phyloP scores from a whole-genome alignment of 2,329 filamentous ascomycete genomes.

The Neonectria neomacrospora region DNA sequence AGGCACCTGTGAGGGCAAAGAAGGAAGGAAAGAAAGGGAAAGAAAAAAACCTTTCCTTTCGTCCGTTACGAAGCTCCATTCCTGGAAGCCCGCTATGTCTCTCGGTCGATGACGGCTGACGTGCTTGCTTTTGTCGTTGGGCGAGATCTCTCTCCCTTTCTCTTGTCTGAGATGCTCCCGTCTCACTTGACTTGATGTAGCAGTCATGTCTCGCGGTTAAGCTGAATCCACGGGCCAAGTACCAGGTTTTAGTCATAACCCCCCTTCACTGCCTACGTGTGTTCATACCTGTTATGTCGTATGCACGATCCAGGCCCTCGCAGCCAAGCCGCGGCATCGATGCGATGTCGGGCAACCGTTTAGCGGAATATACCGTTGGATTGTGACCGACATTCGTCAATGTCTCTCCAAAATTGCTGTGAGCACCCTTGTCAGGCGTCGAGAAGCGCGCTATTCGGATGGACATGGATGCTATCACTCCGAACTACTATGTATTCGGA shows the following conservation, averaged over 20 bases:
- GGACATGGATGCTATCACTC: conserved; percentile 35
- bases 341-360: conserved; percentile 22
- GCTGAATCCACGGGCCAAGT: conserved; percentile 9
- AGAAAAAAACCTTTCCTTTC: conserved; percentile 19
- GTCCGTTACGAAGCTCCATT: conserved; percentile 25
- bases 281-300: conserved; percentile 9
- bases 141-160: conserved; percentile 21
- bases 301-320: conserved; percentile 4
- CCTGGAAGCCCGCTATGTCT: conserved; percentile 15
- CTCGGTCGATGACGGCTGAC: conserved; percentile 17
- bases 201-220: conserved; percentile 22
- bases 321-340: conserved; percentile 9
- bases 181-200: conserved; percentile 22
- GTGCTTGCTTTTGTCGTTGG: conserved; percentile 18
- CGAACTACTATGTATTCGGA: conserved; percentile 36
- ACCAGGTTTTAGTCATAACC: conserved; percentile 9
- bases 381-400: conserved; percentile 32
- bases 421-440: conserved; percentile 36
- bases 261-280: conserved; percentile 2
- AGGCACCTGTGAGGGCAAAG: conserved; percentile 9
- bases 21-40: not conserved
- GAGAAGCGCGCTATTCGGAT: conserved; percentile 29
- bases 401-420: conserved; percentile 40
- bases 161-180: conserved; percentile 29
- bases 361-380: conserved; percentile 34